Evolutionary conservation across 768 basidiomycete genomes (phyloP).

Genomic region (Kwoniella mangroviensis): DNA sequence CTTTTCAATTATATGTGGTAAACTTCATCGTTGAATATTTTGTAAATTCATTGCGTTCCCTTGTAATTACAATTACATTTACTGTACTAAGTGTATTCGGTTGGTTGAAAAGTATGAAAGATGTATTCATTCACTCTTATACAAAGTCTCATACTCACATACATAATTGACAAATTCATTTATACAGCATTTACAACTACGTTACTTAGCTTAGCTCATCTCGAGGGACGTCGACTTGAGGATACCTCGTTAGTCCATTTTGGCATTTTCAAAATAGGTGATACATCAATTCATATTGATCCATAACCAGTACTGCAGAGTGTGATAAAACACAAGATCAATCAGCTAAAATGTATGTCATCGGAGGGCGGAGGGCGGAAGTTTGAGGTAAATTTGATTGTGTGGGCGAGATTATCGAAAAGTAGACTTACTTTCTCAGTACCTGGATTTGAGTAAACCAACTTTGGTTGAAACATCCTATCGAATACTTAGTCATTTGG

Average conservation of each 20-base stretch:
- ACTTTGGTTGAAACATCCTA: constrained; percentile 50
- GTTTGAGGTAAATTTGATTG: too few relatives aligned
- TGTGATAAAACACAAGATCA: not conserved
- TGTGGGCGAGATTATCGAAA: not conserved
- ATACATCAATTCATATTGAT: constrained; percentile 23
- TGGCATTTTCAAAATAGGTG: too few relatives aligned
- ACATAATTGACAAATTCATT: too few relatives aligned
- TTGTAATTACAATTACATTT: not conserved
- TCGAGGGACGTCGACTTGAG: too few relatives aligned
- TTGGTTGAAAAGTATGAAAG: too few relatives aligned
- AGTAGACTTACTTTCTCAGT: constrained; percentile 46
- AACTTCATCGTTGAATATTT: not conserved
- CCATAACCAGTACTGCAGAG: constrained; percentile 32
- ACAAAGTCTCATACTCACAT: too few relatives aligned
- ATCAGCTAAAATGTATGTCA: not conserved
- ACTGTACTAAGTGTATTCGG: not conserved
- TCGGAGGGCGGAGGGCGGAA: too few relatives aligned
- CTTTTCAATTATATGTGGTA: too few relatives aligned
- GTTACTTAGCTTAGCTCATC: too few relatives aligned
- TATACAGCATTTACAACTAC: too few relatives aligned
- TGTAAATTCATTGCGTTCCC: not conserved
- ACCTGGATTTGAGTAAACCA: constrained; percentile 35
- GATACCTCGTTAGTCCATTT: too few relatives aligned
- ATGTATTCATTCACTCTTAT: too few relatives aligned
- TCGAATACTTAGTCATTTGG: constrained; percentile 41